Percentiles rank a stretch among this genome's conserved stretches.
These are phyloP conservation scores for Mycena sp. DNA, from an alignment of 1,284 basidiomycete genomes.

Conservation along the genomic window DNA sequence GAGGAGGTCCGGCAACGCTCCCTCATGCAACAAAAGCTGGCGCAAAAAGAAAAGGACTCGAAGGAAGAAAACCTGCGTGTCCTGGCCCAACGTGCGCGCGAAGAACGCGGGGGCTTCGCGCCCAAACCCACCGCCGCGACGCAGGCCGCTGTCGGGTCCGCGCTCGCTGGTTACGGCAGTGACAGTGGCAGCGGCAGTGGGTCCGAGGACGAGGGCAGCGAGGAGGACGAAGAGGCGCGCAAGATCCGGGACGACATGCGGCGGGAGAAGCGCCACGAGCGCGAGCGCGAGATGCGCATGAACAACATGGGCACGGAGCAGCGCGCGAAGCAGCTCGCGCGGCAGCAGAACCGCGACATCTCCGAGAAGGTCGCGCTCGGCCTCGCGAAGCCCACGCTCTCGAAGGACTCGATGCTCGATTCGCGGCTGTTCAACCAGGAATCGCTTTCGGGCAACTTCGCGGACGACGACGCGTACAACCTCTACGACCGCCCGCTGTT, in stretches of 20 bases:
- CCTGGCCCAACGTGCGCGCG: constrained; percentile 94
- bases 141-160: constrained; percentile 77
- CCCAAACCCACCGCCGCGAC: constrained; percentile 69
- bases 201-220: constrained; percentile 50
- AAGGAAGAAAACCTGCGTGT: constrained; percentile 97
- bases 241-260: constrained; percentile 92
- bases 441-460: constrained; percentile 84
- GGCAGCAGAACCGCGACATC: constrained; percentile 97
- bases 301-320: constrained; percentile 99
- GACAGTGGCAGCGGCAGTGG: constrained; percentile 69
- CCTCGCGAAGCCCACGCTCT: constrained; percentile 94
- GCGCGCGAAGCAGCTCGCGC: constrained; percentile 93
- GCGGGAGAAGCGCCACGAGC: constrained; percentile 90
- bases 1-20: constrained; percentile 97
- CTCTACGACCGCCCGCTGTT: constrained; percentile 96
- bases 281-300: constrained; percentile 98
- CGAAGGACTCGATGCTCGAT: constrained; percentile 97
- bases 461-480: constrained; percentile 93
- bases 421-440: constrained; percentile 98
- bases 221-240: constrained; percentile 87
- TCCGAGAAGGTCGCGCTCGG: constrained; percentile 99
- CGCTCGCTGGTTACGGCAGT: constrained; percentile 88
- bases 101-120: constrained; percentile 88
- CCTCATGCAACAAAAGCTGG: constrained; percentile 98
- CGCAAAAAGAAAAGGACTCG: constrained; percentile 96